Conservation (phyloP, 768 basidiomycete species). For the Clitopilus hobsonii region DNA sequence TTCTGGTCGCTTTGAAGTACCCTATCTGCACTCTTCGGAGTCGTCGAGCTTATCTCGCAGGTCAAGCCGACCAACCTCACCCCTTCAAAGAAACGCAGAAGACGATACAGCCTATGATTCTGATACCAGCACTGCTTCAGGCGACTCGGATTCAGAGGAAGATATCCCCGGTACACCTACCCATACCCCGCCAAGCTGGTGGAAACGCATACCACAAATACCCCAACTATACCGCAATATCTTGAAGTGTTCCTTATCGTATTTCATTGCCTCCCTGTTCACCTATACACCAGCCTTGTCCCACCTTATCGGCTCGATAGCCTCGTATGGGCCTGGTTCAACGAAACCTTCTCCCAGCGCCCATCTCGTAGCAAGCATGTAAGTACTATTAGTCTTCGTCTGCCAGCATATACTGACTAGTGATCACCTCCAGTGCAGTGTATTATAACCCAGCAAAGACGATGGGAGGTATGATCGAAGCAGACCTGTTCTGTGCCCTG, state of each 20-base stretch:
- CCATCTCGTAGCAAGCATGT: constrained; percentile 94
- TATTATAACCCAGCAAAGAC: constrained; percentile 96
- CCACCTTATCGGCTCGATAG: constrained; percentile 57
- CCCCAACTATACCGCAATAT: constrained; percentile 63
- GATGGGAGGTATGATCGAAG: constrained; percentile 88
- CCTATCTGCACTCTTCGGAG: neutral
- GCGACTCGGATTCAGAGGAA: constrained; percentile 17
- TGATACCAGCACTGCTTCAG: neutral
- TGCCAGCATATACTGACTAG: neutral
- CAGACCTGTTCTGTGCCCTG: constrained; percentile 73
- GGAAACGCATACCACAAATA: constrained; percentile 28
- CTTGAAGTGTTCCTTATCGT: constrained; percentile 88
- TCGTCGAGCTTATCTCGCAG: neutral
- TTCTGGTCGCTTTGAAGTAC: neutral
- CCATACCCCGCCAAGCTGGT: constrained; percentile 4
- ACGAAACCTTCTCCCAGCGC: constrained; percentile 68
- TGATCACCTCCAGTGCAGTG: constrained; percentile 45
- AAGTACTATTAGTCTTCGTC: constrained; percentile 21
- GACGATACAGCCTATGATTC: neutral
- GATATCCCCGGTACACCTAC: constrained; percentile 10
- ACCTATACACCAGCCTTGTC: constrained; percentile 83
- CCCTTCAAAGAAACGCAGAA: neutral
- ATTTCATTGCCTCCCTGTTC: constrained; percentile 87
- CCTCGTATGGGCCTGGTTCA: constrained; percentile 44
- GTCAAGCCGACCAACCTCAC: neutral